Percentiles rank a stretch among this genome's conserved stretches.
Evolutionary conservation across 176 grass and related monocot species (phyloP).

Genomic region (Raddia distichophylla): DNA sequence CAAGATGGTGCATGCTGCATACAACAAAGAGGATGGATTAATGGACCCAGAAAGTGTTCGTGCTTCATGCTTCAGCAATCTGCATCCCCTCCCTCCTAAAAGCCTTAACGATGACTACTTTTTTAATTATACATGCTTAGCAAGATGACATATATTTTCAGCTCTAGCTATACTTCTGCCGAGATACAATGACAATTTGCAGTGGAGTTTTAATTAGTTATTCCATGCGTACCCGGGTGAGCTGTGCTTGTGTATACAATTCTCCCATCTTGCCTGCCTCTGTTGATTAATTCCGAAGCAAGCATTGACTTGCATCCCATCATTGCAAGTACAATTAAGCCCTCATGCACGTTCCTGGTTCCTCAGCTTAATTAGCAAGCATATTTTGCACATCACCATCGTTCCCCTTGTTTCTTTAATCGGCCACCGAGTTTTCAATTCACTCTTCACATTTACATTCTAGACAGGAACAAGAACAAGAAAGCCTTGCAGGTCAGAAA

Average conservation of each 20-base stretch:
- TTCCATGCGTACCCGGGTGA: constrained; percentile 34
- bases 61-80: not conserved
- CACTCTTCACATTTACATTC: constrained; percentile 6
- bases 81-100: not conserved
- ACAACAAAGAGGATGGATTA: not conserved
- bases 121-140: constrained; percentile 27
- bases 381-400: constrained; percentile 45
- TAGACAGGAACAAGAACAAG: constrained; percentile 37
- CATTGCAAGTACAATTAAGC: constrained; percentile 51
- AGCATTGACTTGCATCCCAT: constrained; percentile 58
- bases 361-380: constrained; percentile 17
- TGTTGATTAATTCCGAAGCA: constrained; percentile 42
- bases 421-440: not conserved
- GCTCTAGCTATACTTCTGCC: constrained; percentile 5
- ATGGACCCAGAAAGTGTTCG: not conserved
- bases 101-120: not conserved
- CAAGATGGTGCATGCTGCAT: not conserved
- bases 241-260: constrained; percentile 56
- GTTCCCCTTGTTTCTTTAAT: constrained; percentile 35
- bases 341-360: constrained; percentile 46
- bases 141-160: constrained; percentile 30
- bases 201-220: constrained; percentile 36
- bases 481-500: constrained; percentile 28
- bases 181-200: constrained; percentile 59
- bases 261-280: constrained; percentile 22